Conservation (phyloP, 441 rosid genomes). For the Pelargonium australe region DNA sequence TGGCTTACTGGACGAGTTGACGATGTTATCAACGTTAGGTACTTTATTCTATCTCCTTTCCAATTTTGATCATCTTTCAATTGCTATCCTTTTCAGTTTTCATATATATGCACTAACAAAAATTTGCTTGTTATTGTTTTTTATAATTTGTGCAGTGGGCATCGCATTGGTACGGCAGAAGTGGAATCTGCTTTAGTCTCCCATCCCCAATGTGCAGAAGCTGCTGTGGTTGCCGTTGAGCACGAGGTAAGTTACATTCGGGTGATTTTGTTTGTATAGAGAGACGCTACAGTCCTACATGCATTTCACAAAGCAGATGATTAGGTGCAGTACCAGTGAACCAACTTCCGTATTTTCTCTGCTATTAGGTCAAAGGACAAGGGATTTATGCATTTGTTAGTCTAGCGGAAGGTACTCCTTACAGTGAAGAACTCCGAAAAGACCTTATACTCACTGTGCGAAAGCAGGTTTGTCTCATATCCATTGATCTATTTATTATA, state of each 20-base stretch:
- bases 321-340: not conserved
- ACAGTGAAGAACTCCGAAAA: constrained; percentile 76
- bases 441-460: constrained; percentile 61
- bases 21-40: constrained; percentile 99
- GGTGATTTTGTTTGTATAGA: not conserved
- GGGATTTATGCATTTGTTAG: constrained; percentile 94
- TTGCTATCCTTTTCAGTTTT: not conserved
- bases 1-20: constrained; percentile 99
- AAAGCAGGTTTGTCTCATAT: constrained; percentile 48
- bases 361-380: constrained; percentile 75
- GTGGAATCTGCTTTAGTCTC: constrained; percentile 97
- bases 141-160: constrained; percentile 54
- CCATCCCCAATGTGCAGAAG: constrained; percentile 90
- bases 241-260: constrained; percentile 57
- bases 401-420: constrained; percentile 68
- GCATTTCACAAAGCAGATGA: too few relatives aligned
- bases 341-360: constrained; percentile 11
- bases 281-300: not conserved
- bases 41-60: constrained; percentile 2
- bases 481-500: constrained; percentile 1
- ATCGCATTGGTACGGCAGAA: constrained; percentile 97
- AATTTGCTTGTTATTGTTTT: not conserved
- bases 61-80: not conserved
- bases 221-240: constrained; percentile 91
- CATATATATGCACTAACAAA: not conserved